phyloP scores from a whole-genome alignment of 805 yeast genomes.

The Cyberlindnera maritima region DNA sequence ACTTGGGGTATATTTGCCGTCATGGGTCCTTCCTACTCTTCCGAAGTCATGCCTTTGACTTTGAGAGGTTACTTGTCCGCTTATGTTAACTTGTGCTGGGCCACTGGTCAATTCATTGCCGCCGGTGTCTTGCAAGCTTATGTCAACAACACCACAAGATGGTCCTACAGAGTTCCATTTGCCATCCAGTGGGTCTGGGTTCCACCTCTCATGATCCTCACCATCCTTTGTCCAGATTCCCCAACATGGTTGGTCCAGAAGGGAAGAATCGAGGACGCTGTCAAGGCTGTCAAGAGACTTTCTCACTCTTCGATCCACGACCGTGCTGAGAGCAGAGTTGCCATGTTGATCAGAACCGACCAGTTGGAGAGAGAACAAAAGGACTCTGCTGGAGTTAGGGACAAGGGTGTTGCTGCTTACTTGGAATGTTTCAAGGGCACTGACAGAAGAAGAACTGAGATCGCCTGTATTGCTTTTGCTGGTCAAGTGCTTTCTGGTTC shows the following conservation, averaged over 20 bases:
- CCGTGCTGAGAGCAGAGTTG: constrained; percentile 18
- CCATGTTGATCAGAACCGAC: constrained; percentile 21
- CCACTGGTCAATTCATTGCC: constrained; percentile 53
- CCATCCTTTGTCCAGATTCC: constrained; percentile 51
- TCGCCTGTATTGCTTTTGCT: constrained; percentile 36
- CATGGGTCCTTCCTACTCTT: constrained; percentile 37
- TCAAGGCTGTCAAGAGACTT: constrained; percentile 29
- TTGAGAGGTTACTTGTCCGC: constrained; percentile 40
- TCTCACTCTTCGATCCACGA: constrained; percentile 20
- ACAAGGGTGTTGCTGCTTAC: constrained; percentile 26
- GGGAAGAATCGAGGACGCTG: constrained; percentile 42
- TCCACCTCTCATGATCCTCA: constrained; percentile 41
- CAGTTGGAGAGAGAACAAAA: constrained; percentile 18
- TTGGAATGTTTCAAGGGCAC: constrained; percentile 44
- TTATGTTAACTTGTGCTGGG: constrained; percentile 39
- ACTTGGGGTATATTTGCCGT: constrained; percentile 42
- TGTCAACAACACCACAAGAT: constrained; percentile 23
- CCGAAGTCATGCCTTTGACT: constrained; percentile 42
- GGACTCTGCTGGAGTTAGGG: constrained; percentile 1
- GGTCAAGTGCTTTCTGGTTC: constrained; percentile 47
- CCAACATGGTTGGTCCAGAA: constrained; percentile 54
- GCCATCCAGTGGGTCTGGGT: constrained; percentile 65
- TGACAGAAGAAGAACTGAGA: constrained; percentile 43
- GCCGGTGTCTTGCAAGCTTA: constrained; percentile 47
- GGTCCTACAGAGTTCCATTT: constrained; percentile 53